These are phyloP conservation scores for Cutaneotrichosporon cavernicola DNA, from an alignment of 1,284 basidiomycete genomes.

Conservation along the genomic window DNA sequence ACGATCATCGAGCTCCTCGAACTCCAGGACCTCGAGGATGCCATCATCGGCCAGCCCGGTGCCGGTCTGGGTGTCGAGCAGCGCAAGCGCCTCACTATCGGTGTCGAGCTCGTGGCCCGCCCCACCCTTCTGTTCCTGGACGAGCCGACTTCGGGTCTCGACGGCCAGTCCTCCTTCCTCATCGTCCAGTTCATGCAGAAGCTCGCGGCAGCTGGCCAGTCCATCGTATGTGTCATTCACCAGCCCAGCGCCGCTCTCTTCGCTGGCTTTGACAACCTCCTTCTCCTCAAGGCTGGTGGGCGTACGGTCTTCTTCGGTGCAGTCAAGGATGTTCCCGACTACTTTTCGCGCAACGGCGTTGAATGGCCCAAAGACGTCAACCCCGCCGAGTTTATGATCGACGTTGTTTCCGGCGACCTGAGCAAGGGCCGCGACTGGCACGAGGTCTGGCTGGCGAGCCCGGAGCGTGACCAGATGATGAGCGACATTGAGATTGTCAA, in stretches of 20 bases:
- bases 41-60: constrained; percentile 55
- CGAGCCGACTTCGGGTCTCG: too few relatives aligned
- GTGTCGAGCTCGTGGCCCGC: constrained; percentile 53
- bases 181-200: constrained; percentile 61
- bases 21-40: constrained; percentile 56
- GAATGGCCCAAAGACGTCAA: constrained; percentile 55
- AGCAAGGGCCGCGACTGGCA: constrained; percentile 62
- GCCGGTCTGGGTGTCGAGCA: constrained; percentile 53
- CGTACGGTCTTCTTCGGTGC: constrained; percentile 60
- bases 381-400: constrained; percentile 56
- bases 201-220: constrained; percentile 56
- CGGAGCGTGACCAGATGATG: constrained; percentile 50
- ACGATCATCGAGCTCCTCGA: constrained; percentile 58
- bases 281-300: constrained; percentile 55
- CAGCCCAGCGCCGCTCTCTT: constrained; percentile 65
- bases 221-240: constrained; percentile 58
- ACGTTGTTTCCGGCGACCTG: constrained; percentile 45
- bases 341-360: constrained; percentile 54
- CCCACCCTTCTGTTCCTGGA: constrained; percentile 47
- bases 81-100: constrained; percentile 59
- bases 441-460: constrained; percentile 63
- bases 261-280: constrained; percentile 70
- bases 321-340: constrained; percentile 55
- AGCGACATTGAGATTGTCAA: constrained; percentile 52
- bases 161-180: constrained; percentile 61